Base-by-base conservation (phyloP, 495 filamentous ascomycete genomes). In the Aspergillus avenaceus region DNA sequence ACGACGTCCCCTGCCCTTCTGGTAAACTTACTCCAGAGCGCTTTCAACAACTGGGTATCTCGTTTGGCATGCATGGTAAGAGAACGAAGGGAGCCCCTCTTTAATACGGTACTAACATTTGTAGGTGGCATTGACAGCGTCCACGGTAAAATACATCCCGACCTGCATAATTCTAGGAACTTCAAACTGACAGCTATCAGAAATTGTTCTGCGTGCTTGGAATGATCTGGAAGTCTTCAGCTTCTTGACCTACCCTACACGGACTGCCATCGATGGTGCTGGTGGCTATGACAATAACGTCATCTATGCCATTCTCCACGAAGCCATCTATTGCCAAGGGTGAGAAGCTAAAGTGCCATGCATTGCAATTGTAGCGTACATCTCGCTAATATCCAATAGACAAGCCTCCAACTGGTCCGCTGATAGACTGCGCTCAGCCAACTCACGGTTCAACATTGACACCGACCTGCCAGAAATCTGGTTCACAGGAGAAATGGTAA, bases 401-500 rank as follows among this genome's bases (percentile, higher is more conserved):
- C 52, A 72, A 58, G 62, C 83, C 8, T 79, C 84, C 0, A 73
- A 75, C 28, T 88, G 85, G 85, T 79, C 84, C 18, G 84, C 84
- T 3, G 71, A 84, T 38, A 77, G 82, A 31, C 32, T 76, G 8
- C 66, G 75, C 26, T 41, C 64, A 2, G 55, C 64, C 46, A 65
- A 65, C 26, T 61, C 73, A 1, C 62, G 62, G 23, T 84, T 83
- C 63, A 46, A 64, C 13, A 61, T 76, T 28, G 57, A 70, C 26
- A 67, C 63, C 3, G 70, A 76, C 1, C 58, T 74, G n/a, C 81
- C 86, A 0, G 51, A 69, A 38, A 73, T 92, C 46, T 86, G 78
- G 52, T 96, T 97, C 71, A 88, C 88, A 0, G 92, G 92, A 48
- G 92, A 97, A 68, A 95, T 95, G 90, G 77, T 81, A 64, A 61